Base-by-base conservation (phyloP, 1,139 yeast genomes). In the Kurtzmaniella quercitrusa region DNA sequence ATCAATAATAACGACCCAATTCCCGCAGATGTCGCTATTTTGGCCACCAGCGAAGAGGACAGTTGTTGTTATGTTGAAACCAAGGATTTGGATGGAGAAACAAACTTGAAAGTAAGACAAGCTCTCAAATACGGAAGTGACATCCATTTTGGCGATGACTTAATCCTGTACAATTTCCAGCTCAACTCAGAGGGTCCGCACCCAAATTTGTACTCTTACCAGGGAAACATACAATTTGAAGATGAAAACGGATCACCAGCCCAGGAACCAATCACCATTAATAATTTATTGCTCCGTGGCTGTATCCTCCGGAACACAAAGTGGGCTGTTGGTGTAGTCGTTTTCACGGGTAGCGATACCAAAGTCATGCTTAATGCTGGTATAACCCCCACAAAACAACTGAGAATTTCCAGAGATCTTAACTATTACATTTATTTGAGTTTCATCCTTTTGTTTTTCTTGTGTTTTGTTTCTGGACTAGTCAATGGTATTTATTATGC, bases 31-130 rank as follows among this genome's bases (percentile, higher is more conserved):
- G 61, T 74, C 18, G 57, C 76, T 34, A 67, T 78, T 19, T 60
- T 78, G 14, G 62, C 80, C 14, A 71, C 83, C 1, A 71, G 78
- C 50, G 81, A 76, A 49, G 74, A 68, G 16, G 80, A 77, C 52
- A 74, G 72, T 50, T 66, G 74, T 40, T 77, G 82, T 59, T 76
- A 70, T 49, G 76, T 78, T 15, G 84, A 78, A 54, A 78, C 84
- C 1, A 78, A 78, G 51, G 78, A 78, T 52, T 61, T 78, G 43
- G 84, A 78, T 57, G 84, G 84, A 55, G 84, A 78, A 59, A 78
- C 83, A 2, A 78, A 78, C 51, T 63, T 78, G 51, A 78, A 78
- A 55, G 75, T 70, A n/a, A 74, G 73, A 52, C 73, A 68, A 47
- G 69, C 81, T 2, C 54, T 78, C 46, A 66, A 72, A 44, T 74